Evolutionary conservation across 768 basidiomycete genomes (phyloP), one percentile per base, ranked within the genome.

Genomic region (Sporobolomyces phaffii): DNA sequence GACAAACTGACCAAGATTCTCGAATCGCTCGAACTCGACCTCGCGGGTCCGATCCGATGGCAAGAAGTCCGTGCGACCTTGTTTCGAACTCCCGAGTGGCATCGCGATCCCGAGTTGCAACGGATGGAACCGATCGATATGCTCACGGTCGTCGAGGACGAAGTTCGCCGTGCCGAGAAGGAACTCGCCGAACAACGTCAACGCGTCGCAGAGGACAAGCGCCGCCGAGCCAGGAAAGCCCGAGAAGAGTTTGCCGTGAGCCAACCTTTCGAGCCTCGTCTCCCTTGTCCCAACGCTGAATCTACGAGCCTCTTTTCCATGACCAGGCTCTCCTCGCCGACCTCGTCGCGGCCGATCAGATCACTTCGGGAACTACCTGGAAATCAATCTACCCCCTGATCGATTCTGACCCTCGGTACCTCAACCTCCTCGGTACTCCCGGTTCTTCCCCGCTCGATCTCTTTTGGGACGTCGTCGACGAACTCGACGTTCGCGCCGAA

Each of bases 381-480:
- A 91, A 91, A 77, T 83, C 87, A 40, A 82, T 91, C 31, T 91
- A 91, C 72, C 86, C 89, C 0, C 78, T 81, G 28, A 86, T 98
- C 79, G 80, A 81, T 10, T 81, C 86, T 38, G 90, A 96, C 75
- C 81, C 83, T 48, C 85, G 90, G n/a, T 99, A 98, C 79, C 81
- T 87, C 47, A 82, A 83, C 66, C 85, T 98, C 78, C 85, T 98
- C 22, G 94, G 96, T 20, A 41, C 88, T 73, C 89, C 90, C 11
- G 96, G 96, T 18, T 94, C 91, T 2, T 92, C 89, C 72, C 93
- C 94, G 1, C 82, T 99, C 34, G 96, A 99, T 74, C 83, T 98
- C 6, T 98, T 96, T 79, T 96, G 92, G 91, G 94, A 98, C 77
- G 76, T 83, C 14, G 87, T 96, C 49, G 96, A 99, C 77, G 82